Conservation (phyloP, 352 stramenopile species). For the Globisporangium megalacanthum region DNA sequence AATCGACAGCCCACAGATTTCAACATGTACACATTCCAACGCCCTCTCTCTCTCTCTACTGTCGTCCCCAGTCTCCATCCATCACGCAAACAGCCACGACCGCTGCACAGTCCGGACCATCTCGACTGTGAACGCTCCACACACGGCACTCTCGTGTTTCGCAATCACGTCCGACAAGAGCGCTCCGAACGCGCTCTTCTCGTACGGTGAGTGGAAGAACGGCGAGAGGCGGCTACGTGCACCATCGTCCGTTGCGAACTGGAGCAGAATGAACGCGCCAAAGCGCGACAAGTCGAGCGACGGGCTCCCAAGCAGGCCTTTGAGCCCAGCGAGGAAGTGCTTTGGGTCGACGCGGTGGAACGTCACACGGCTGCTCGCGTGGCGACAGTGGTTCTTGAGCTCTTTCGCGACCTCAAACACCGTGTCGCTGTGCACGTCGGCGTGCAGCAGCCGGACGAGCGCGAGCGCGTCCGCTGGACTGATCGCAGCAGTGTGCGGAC, state of each 20-base stretch:
- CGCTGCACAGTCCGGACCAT: constrained; percentile 54
- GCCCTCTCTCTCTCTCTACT: background rate
- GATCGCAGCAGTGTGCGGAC: constrained; percentile 40
- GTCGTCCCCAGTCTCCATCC: background rate
- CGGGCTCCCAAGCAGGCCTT: constrained; percentile 57
- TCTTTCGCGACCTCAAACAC: constrained; percentile 58
- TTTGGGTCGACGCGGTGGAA: constrained; percentile 40
- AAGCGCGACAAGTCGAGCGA: constrained; percentile 51
- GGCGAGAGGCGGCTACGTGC: constrained; percentile 11
- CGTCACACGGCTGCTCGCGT: constrained; percentile 55
- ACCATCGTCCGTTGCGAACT: constrained; percentile 47
- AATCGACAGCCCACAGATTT: no score
- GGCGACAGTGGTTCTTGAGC: constrained; percentile 69
- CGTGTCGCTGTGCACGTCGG: constrained; percentile 46
- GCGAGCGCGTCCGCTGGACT: constrained; percentile 34
- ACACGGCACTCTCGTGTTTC: constrained; percentile 22
- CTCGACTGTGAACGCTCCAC: constrained; percentile 33
- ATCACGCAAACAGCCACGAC: constrained; percentile 54
- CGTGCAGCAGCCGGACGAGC: constrained; percentile 59
- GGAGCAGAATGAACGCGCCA: constrained; percentile 59
- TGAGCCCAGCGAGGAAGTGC: constrained; percentile 37
- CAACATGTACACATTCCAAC: background rate
- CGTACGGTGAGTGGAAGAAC: constrained; percentile 54
- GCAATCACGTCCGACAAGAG: constrained; percentile 27
- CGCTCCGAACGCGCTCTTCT: constrained; percentile 51